These are phyloP conservation scores for Dioscorea dumetorum DNA, from an alignment of 106 monocot genomes.

Conservation along the genomic window DNA sequence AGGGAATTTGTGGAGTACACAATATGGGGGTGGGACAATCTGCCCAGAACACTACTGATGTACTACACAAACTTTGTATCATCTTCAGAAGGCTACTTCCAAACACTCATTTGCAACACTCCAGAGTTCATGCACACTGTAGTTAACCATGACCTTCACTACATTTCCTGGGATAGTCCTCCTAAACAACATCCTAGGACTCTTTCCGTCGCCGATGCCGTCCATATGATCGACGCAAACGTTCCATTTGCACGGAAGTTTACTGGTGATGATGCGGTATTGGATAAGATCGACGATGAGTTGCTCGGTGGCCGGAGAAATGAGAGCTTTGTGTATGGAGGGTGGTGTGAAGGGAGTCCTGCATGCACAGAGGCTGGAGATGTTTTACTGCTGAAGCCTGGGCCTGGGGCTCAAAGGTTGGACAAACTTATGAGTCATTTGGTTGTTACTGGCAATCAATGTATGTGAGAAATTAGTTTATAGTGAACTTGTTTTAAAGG, in stretches of 20 bases:
- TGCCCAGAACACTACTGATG: conserved; percentile 82
- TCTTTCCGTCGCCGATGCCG: conserved; percentile 28
- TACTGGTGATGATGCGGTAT: conserved; percentile 28
- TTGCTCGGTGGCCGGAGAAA: conserved; percentile 26
- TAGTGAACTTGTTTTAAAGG: too few species aligned
- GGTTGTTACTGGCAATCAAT: conserved; percentile 33
- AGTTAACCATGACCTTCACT: conserved; percentile 82
- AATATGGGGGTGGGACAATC: conserved; percentile 85
- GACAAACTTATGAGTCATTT: conserved; percentile 28
- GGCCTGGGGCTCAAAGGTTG: conserved; percentile 44
- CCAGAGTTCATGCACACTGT: conserved; percentile 38
- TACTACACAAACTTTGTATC: conserved; percentile 93
- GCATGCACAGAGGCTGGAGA: conserved; percentile 40
- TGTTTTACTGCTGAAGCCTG: conserved; percentile 16
- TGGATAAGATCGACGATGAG: conserved; percentile 54
- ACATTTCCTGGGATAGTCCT: conserved; percentile 70
- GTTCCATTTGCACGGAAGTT: conserved; percentile 82
- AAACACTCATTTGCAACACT: conserved; percentile 68
- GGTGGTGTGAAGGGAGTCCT: conserved; percentile 39
- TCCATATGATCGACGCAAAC: conserved; percentile 48
- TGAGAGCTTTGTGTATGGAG: conserved; percentile 37
- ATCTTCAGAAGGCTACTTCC: conserved; percentile 89
- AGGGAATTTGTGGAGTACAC: conserved; percentile 71
- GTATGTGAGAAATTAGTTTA: conserved; percentile 17
- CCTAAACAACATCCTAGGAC: conserved; percentile 75